Evolutionary conservation across 2,329 filamentous ascomycete genomes (phyloP).

Genomic region (Sporothrix luriei): DNA sequence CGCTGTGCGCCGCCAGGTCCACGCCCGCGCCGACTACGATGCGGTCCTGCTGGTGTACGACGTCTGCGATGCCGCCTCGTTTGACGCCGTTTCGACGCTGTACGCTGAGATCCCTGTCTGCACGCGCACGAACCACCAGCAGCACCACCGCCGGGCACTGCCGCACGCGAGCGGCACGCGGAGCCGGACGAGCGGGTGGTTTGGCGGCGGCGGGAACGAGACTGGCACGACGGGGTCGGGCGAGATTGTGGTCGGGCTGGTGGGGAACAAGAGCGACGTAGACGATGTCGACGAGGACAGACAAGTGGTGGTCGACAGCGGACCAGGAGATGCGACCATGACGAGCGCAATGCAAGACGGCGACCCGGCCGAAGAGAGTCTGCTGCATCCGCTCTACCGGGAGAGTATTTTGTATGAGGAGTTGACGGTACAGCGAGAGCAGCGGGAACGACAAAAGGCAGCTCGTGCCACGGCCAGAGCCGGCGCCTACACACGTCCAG

Average conservation of each 20-base stretch:
- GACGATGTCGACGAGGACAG: slow-evolving; percentile 41
- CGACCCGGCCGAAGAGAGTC: slow-evolving; percentile 23
- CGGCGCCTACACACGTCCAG: not conserved
- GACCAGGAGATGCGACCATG: not conserved
- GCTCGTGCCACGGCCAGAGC: not conserved
- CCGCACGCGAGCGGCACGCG: slow-evolving; percentile 22
- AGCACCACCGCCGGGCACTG: slow-evolving; percentile 28
- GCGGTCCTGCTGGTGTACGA: slow-evolving; percentile 42
- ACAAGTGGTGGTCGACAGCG: not conserved
- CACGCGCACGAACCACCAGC: slow-evolving; percentile 32
- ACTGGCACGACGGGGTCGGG: slow-evolving; percentile 24
- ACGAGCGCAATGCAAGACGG: slow-evolving; percentile 10
- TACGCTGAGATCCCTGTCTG: slow-evolving; percentile 38
- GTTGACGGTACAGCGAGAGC: not conserved
- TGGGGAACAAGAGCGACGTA: slow-evolving; percentile 67
- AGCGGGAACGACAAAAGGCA: not conserved
- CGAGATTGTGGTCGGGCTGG: slow-evolving; percentile 62
- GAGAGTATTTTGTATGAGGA: slow-evolving; percentile 35
- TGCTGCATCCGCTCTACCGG: slow-evolving; percentile 37
- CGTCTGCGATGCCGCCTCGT: slow-evolving; percentile 37
- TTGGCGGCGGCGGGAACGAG: slow-evolving; percentile 26
- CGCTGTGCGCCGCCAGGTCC: slow-evolving; percentile 35
- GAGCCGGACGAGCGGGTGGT: slow-evolving; percentile 32
- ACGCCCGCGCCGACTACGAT: slow-evolving; percentile 39
- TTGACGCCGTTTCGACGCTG: slow-evolving; percentile 35